phyloP scores from a whole-genome alignment of 1,139 yeast species.

The Hemisphaericaspora xylanilytica region DNA sequence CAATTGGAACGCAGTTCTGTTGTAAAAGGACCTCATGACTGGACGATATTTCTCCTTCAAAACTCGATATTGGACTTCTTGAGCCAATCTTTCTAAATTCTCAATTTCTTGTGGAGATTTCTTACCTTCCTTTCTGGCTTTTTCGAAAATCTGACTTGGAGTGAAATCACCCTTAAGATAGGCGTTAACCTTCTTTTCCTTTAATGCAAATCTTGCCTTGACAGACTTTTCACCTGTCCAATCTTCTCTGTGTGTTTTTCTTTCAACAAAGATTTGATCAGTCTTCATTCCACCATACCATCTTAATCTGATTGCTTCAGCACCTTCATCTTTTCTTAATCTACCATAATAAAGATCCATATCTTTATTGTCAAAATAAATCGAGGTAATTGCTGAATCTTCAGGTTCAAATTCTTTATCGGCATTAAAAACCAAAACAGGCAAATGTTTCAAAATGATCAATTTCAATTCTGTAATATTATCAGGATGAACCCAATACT shows the following conservation, averaged over 20 bases:
- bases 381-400: conserved; percentile 94
- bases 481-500: conserved; percentile 99
- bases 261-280: conserved; percentile 89
- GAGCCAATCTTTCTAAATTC: conserved; percentile 84
- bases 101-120: conserved; percentile 86
- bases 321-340: conserved; percentile 95
- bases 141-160: conserved; percentile 86
- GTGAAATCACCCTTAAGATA: conserved; percentile 82
- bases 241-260: conserved; percentile 97
- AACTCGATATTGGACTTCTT: conserved; percentile 88
- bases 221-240: conserved; percentile 99
- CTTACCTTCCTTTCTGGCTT: conserved; percentile 89
- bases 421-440: conserved; percentile 93
- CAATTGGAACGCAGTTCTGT: conserved; percentile 96
- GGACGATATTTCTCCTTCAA: conserved; percentile 85
- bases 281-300: conserved; percentile 99
- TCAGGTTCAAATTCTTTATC: conserved; percentile 93
- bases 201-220: conserved; percentile 89
- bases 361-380: conserved; percentile 85
- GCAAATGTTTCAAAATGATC: conserved; percentile 88
- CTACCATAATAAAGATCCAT: conserved; percentile 93
- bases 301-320: conserved; percentile 95
- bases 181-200: conserved; percentile 85
- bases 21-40: conserved; percentile 91
- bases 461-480: conserved; percentile 96